Evolutionary conservation across 169 alveolate genomes (phyloP).

Genomic region (Eimeria mitis): DNA sequence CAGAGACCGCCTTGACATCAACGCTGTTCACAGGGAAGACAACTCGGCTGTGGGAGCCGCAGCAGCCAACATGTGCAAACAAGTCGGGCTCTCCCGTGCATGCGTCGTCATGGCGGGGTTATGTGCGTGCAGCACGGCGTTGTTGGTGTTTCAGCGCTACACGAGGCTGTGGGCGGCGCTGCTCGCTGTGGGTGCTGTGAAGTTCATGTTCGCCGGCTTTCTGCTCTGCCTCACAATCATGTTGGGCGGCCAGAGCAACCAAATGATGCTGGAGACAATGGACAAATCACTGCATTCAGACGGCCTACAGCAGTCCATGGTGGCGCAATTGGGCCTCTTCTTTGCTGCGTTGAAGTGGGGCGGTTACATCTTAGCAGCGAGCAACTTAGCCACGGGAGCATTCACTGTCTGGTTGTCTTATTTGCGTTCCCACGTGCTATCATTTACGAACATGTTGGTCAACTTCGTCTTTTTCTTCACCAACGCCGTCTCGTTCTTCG

Average conservation of each 20-base stretch:
- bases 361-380: conserved; percentile 3
- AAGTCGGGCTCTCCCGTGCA: conserved; percentile 23
- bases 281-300: neutral
- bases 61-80: conserved; percentile 43
- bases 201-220: conserved; percentile 57
- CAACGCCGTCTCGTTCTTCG: conserved; percentile 66
- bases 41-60: conserved; percentile 10
- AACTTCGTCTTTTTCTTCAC: conserved; percentile 49
- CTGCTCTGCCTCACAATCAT: conserved; percentile 41
- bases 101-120: conserved; percentile 14
- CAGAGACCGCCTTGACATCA: conserved; percentile 17
- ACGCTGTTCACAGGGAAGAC: conserved; percentile 32
- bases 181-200: conserved; percentile 11
- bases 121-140: conserved; percentile 50
- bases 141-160: conserved; percentile 52
- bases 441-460: conserved; percentile 18
- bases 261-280: conserved; percentile 52
- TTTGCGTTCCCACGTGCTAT: conserved; percentile 31
- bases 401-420: conserved; percentile 35
- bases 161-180: conserved; percentile 60
- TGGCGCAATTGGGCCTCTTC: conserved; percentile 28
- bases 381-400: conserved; percentile 46
- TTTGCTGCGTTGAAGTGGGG: conserved; percentile 56
- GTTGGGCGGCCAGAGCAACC: conserved; percentile 50
- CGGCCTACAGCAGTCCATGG: conserved; percentile 46